Percentiles rank a stretch among this genome's conserved stretches.
Evolutionary conservation across 257 asterid species (phyloP).

Genomic region (Przewalskia tangutica): DNA sequence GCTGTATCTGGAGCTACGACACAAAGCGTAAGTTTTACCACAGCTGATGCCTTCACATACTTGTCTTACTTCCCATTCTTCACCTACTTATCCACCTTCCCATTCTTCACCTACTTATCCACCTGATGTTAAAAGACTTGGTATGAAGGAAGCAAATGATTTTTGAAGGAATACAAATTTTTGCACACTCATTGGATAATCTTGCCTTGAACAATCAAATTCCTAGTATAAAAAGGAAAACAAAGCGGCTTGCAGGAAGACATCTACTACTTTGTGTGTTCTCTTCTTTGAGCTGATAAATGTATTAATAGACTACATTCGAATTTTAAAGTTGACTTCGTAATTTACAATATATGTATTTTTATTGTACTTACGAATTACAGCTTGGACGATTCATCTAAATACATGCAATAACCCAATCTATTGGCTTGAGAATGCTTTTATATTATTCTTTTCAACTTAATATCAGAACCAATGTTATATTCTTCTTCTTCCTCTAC

Average conservation of each 20-base stretch:
- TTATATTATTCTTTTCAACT: background rate
- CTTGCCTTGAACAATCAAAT: background rate
- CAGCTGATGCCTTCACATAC: background rate
- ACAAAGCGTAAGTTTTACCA: conserved; percentile 62
- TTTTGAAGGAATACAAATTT: background rate
- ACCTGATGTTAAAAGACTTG: background rate
- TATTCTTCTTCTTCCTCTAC: background rate
- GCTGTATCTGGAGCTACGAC: conserved; percentile 62
- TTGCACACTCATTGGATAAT: background rate
- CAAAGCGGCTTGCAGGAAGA: background rate
- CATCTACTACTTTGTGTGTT: background rate
- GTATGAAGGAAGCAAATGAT: background rate
- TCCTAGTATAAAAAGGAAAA: background rate
- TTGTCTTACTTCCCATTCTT: background rate
- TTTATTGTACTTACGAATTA: background rate
- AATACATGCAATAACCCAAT: background rate
- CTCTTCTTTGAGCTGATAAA: background rate
- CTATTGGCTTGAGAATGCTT: background rate
- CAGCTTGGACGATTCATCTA: background rate
- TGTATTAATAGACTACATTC: background rate
- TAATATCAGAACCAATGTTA: background rate
- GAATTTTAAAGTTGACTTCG: background rate
- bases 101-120: background rate
- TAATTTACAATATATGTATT: background rate
- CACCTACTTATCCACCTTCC: too few relatives aligned